Percentiles rank a stretch among this genome's conserved stretches.
These are phyloP conservation scores for Candida mesenterica DNA, from an alignment of 1,139 yeast species.

Conservation along the genomic window DNA sequence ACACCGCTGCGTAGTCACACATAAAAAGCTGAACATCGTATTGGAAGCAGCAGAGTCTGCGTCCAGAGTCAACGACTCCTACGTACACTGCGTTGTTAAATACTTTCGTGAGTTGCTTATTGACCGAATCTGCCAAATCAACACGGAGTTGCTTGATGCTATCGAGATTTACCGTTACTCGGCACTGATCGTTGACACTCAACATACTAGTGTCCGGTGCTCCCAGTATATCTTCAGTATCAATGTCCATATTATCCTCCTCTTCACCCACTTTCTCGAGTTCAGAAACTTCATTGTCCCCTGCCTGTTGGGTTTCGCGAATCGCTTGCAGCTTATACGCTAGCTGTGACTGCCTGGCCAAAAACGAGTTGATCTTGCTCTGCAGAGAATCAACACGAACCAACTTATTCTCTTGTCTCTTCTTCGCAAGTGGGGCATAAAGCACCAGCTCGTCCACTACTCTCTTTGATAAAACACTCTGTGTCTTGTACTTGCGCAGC, in stretches of 20 bases:
- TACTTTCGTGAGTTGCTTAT: constrained; percentile 59
- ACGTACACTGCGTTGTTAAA: constrained; percentile 72
- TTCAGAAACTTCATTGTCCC: constrained; percentile 1
- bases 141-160: constrained; percentile 57
- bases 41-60: constrained; percentile 78
- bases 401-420: constrained; percentile 59
- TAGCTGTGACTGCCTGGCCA: constrained; percentile 18
- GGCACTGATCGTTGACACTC: background rate
- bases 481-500: constrained; percentile 68
- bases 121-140: constrained; percentile 46
- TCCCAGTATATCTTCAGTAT: constrained; percentile 2
- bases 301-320: background rate
- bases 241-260: constrained; percentile 2
- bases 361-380: constrained; percentile 50
- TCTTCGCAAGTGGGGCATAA: constrained; percentile 20
- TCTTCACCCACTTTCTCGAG: constrained; percentile 1
- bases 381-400: constrained; percentile 78
- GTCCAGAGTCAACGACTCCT: constrained; percentile 74
- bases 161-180: constrained; percentile 46
- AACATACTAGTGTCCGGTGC: background rate
- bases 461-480: constrained; percentile 44
- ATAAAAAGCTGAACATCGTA: constrained; percentile 73
- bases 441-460: constrained; percentile 2
- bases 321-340: background rate
- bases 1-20: constrained; percentile 75